A percentile compares a stretch with the other conserved stretches of the same genome.
Conservation (phyloP, 106 monocot genomes). For the Dioscorea alata region DNA sequence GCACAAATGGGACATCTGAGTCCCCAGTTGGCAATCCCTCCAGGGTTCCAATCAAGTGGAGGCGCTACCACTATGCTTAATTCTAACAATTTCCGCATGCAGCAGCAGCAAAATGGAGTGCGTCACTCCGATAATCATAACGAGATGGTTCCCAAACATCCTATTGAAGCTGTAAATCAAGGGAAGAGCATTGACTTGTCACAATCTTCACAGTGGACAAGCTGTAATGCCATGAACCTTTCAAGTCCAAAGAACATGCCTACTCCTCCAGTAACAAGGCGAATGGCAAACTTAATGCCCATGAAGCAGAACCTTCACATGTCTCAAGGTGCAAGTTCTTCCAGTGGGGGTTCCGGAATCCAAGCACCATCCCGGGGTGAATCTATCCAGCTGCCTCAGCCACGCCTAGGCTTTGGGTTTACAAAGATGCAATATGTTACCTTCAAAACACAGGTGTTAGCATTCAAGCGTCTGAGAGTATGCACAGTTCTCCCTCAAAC, state of each 20-base stretch:
- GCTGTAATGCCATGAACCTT: conserved; percentile 22
- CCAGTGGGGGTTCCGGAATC: conserved; percentile 16
- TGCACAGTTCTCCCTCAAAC: background rate
- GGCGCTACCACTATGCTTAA: conserved; percentile 16
- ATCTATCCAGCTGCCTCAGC: conserved; percentile 19
- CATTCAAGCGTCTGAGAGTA: conserved; percentile 91
- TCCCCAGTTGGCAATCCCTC: conserved; percentile 22
- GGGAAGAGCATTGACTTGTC: conserved; percentile 24
- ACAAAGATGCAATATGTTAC: conserved; percentile 84
- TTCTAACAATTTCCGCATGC: conserved; percentile 33
- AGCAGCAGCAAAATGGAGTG: conserved; percentile 18
- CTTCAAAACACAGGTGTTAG: conserved; percentile 95
- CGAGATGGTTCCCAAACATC: conserved; percentile 31
- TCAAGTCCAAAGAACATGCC: conserved; percentile 22
- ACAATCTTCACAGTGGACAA: conserved; percentile 34
- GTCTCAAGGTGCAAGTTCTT: conserved; percentile 17
- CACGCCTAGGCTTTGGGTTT: conserved; percentile 41
- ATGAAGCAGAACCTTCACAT: conserved; percentile 34
- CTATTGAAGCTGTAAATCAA: conserved; percentile 22
- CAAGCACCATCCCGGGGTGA: conserved; percentile 33
- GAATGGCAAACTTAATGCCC: conserved; percentile 38
- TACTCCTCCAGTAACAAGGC: background rate
- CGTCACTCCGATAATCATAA: conserved; percentile 30
- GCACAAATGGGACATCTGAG: conserved; percentile 30
- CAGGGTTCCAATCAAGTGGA: conserved; percentile 17